Base-by-base conservation (phyloP, 140 eudicot species). In the Cichorium intybus region DNA sequence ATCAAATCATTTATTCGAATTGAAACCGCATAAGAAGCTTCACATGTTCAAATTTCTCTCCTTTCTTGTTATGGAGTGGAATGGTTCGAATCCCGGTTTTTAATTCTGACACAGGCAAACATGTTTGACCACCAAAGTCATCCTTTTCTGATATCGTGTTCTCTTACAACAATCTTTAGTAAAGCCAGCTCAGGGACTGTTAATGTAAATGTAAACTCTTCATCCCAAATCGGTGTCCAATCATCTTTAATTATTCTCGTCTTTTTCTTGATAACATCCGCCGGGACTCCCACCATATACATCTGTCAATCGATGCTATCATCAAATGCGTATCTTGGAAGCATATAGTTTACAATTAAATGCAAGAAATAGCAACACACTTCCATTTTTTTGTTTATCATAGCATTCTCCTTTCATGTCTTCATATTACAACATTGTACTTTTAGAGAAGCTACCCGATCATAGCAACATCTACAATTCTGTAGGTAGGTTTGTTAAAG, bases 111-210 rank as follows among this genome's bases (percentile, higher is more conserved):
- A 87, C 82, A 3, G 92, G 89, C 75, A 87, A 74, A 56, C 93
- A 87, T 41, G 93, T 81, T 64, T 87, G 96, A 43, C 96, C 96
- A 1, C 79, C 96, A 63, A 87, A 87, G 66, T 79, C 96, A 39
- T 87, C 96, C 71, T 79, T 87, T 33, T 82, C 89, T 0, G 76
- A 60, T 74, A 56, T 87, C 86, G 43, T 87, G 54, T 45, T 87
- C 96, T 34, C 81, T 77, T 10, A 87, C 87, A 58, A 79, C 89
- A 21, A 87, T 82, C 71, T 81, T 81, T 31, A 87, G 76, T 70
- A 87, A 68, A 26, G 96, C 96, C 20, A 87, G 75, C 73, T 87
- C 96, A 3, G 93, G 96, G 53, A 84, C 85, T 35, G 75, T 87
- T 75, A 87, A 67, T 7, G 87, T 83, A 54, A 87, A 87, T 47